Percentiles rank a stretch among this genome's conserved stretches.
Conservation (phyloP, 179 eudicot genomes). For the Pouteria campechiana region DNA sequence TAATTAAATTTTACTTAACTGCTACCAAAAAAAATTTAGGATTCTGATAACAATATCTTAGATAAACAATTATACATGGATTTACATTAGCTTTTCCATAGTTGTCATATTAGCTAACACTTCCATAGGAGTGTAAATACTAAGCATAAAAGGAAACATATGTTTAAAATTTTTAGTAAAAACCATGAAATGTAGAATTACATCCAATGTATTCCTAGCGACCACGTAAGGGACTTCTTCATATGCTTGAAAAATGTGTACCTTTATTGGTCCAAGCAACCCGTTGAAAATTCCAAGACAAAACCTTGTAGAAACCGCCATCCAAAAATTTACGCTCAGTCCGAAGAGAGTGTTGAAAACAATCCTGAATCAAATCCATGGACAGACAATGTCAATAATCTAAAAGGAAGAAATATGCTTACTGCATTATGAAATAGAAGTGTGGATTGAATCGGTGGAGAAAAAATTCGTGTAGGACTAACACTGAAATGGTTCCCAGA, state of each 20-base stretch:
- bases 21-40: no score
- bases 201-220: no score
- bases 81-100: neutral
- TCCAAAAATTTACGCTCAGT: slow-evolving; percentile 71
- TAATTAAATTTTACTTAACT: no score
- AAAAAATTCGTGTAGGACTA: slow-evolving; percentile 5
- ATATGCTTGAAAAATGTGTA: neutral
- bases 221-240: no score
- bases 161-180: neutral
- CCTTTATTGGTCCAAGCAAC: slow-evolving; percentile 27
- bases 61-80: no score
- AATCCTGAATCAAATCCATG: slow-evolving; percentile 25
- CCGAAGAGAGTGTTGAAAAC: slow-evolving; percentile 75
- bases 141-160: neutral
- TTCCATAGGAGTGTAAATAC: neutral
- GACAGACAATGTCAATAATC: neutral
- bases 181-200: no score
- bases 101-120: neutral
- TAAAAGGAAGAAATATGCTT: neutral
- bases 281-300: slow-evolving; percentile 56
- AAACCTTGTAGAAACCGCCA: slow-evolving; percentile 66
- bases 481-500: slow-evolving; percentile 49
- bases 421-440: neutral
- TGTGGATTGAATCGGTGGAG: neutral
- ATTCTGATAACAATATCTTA: no score